Evolutionary conservation across 129 eudicot genomes (phyloP).

Genomic region (Gnaphalium uliginosum): DNA sequence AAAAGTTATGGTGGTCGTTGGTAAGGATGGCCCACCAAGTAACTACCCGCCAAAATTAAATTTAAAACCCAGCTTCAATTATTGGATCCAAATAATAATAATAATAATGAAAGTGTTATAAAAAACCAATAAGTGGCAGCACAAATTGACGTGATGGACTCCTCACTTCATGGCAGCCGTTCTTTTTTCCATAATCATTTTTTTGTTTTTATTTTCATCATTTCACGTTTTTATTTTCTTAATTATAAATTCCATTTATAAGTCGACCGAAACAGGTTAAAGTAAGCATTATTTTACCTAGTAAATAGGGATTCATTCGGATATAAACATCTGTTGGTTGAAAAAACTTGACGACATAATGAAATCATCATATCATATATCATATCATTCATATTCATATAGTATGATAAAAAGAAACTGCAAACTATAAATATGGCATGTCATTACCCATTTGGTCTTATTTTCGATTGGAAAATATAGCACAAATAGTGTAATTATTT

Average conservation of each 20-base stretch:
- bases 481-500: no score
- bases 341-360: background rate
- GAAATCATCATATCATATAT: no score
- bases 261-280: background rate
- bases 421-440: background rate
- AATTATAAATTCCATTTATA: background rate
- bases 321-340: no score
- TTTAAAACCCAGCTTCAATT: background rate
- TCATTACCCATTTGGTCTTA: background rate
- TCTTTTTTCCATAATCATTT: slow-evolving; percentile 6
- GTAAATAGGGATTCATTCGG: background rate
- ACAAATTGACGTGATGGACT: background rate
- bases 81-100: background rate
- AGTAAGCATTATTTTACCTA: background rate
- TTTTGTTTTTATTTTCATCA: background rate
- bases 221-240: background rate
- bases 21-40: background rate
- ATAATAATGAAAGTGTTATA: background rate
- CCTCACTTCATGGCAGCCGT: background rate
- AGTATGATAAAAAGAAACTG: background rate
- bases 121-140: background rate
- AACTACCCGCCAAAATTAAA: background rate
- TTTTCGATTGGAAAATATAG: background rate
- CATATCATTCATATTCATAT: no score
- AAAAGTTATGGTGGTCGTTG: background rate